These are phyloP conservation scores for Schizosaccharomyces octosporus DNA, from an alignment of 805 yeast genomes.

Conservation along the genomic window DNA sequence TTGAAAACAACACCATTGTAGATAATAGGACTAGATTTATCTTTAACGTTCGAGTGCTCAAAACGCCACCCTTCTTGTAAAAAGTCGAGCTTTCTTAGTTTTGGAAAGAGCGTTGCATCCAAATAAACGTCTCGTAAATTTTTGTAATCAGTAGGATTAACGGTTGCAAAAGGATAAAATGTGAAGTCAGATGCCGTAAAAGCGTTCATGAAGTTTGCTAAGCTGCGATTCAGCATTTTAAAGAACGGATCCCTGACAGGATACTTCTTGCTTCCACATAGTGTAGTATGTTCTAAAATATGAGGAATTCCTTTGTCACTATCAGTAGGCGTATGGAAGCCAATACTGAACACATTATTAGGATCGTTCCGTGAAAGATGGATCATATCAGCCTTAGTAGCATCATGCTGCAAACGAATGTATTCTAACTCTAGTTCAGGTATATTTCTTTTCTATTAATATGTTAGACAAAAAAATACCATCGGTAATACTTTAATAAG, in stretches of 20 bases:
- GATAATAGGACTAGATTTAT: slow-evolving; percentile 32
- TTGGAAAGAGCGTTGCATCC: slow-evolving; percentile 66
- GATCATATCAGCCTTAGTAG: slow-evolving; percentile 55
- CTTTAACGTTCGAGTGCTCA: slow-evolving; percentile 35
- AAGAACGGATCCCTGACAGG: slow-evolving; percentile 95
- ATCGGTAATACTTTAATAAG: neutral
- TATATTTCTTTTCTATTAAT: slow-evolving; percentile 13
- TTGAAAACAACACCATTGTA: slow-evolving; percentile 94
- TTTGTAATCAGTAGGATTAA: slow-evolving; percentile 54
- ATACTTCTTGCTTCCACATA: slow-evolving; percentile 76
- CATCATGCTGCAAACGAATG: slow-evolving; percentile 38
- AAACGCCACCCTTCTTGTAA: slow-evolving; percentile 94
- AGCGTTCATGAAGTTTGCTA: slow-evolving; percentile 93
- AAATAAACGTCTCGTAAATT: slow-evolving; percentile 72
- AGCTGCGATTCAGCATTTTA: slow-evolving; percentile 85
- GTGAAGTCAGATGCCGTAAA: slow-evolving; percentile 97
- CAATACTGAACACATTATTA: slow-evolving; percentile 72
- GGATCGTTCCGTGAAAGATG: slow-evolving; percentile 66
- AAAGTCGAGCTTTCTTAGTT: slow-evolving; percentile 57
- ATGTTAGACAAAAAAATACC: too few relatives aligned
- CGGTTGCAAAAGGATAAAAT: slow-evolving; percentile 86
- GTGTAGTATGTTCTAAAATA: slow-evolving; percentile 80
- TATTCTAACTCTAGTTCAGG: slow-evolving; percentile 71
- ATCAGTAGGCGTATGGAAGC: slow-evolving; percentile 86
- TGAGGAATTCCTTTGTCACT: slow-evolving; percentile 91